Evolutionary conservation across 768 basidiomycete genomes (phyloP).

Genomic region (Infundibulicybe gibba): DNA sequence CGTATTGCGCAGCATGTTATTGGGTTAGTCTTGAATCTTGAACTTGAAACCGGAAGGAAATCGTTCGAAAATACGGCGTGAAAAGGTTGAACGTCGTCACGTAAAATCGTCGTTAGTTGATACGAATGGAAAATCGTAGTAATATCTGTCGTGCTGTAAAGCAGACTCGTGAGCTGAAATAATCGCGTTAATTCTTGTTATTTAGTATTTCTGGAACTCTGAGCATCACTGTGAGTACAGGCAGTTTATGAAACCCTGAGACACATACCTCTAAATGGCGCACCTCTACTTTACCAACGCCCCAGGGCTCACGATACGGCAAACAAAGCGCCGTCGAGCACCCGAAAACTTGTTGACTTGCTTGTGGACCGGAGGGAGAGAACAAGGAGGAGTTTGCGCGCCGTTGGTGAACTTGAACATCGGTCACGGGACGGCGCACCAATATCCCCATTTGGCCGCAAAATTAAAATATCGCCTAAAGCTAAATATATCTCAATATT

Average conservation of each 20-base stretch:
- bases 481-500: too few species aligned
- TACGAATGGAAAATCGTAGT: slow-evolving; percentile 3
- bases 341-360: slow-evolving; percentile 13
- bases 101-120: background rate
- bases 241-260: background rate
- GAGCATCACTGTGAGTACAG: slow-evolving; percentile 1
- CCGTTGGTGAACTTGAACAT: background rate
- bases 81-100: background rate
- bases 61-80: background rate
- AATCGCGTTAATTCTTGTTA: slow-evolving; percentile 21
- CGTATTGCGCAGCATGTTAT: slow-evolving; percentile 21
- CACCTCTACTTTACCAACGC: slow-evolving; percentile 14
- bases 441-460: too few species aligned
- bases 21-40: slow-evolving; percentile 11
- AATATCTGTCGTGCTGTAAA: slow-evolving; percentile 11
- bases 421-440: background rate
- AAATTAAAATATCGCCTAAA: too few species aligned
- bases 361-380: slow-evolving; percentile 9
- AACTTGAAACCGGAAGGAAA: slow-evolving; percentile 6
- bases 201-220: slow-evolving; percentile 14
- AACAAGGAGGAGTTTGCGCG: slow-evolving; percentile 9
- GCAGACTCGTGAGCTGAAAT: slow-evolving; percentile 16
- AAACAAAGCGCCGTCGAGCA: slow-evolving; percentile 5
- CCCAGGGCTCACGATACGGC: slow-evolving; percentile 12
- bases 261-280: slow-evolving; percentile 10